Evolutionary conservation across 2,329 filamentous ascomycete species (phyloP), one percentile per base, ranked within the genome.

Genomic region (Botryotinia globosa): DNA sequence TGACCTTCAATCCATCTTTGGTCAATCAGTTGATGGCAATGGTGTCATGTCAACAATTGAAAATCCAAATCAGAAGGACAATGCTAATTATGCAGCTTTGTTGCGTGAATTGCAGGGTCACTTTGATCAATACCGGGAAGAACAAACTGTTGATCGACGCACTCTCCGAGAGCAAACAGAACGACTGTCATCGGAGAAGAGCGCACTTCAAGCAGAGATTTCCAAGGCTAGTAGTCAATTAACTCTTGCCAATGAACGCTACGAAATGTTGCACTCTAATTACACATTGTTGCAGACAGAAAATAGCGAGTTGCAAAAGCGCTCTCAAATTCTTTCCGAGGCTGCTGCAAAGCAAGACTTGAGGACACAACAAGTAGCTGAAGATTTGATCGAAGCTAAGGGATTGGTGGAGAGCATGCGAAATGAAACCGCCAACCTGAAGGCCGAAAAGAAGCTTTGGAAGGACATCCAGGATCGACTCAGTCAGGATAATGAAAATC

Each of bases 401-500:
- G 92, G 92, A 45, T 84, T 95, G 69, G 85, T 92, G 5, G 95
- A 99, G 79, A 94, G 94, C 79, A 88, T 98, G 82, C 92, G 94
- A 69, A 94, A 94, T 76, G 96, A 99, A 81, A 94, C 91, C 71
- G 91, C 94, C 25, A 98, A 98, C 79, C 87, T 98, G 48, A 97
- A 97, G 81, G 94, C 95, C 0, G 95, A 98, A 82, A 97, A 97
- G 83, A 92, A 94, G 54, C 86, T 99, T 16, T 97, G 93, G 92
- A 97, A 96, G 84, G 93, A 92, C 72, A 97, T 98, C 48, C 94
- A 98, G 80, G 91, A 92, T 75, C 90, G 97, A 69, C 86, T 98
- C 61, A 92, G 89, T 75, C 93, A 96, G 78, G 94, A 98, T 79
- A 97, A 96, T 76, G 94, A 97, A 79, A 89, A 85, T 32, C 85